phyloP scores from a whole-genome alignment of 805 yeast genomes.

The Nakazawaea populi region DNA sequence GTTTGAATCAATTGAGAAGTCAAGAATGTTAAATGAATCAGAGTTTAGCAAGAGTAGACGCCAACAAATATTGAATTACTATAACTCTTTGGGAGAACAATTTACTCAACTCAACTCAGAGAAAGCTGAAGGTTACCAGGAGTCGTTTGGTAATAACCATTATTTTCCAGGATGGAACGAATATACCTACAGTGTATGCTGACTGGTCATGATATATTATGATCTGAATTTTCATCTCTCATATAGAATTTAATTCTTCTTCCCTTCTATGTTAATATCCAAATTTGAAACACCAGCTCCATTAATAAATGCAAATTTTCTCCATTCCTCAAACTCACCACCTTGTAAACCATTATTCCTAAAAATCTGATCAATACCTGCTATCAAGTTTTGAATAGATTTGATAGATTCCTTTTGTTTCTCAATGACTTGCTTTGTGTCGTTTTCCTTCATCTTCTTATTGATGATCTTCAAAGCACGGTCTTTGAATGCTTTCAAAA shows the following conservation, averaged over 20 bases:
- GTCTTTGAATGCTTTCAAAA: slow-evolving; percentile 21
- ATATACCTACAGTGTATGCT: neutral
- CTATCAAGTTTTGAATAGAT: slow-evolving; percentile 2
- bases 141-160: too few species aligned
- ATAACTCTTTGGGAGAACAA: slow-evolving; percentile 7
- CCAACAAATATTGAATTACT: slow-evolving; percentile 24
- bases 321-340: slow-evolving; percentile 5
- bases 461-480: slow-evolving; percentile 36
- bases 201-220: neutral
- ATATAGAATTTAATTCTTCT: too few species aligned
- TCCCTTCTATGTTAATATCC: too few species aligned
- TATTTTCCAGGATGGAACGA: neutral
- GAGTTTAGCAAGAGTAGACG: slow-evolving; percentile 21
- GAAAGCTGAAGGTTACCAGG: too few species aligned
- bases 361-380: slow-evolving; percentile 1
- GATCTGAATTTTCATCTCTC: too few species aligned
- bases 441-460: slow-evolving; percentile 49
- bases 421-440: slow-evolving; percentile 65
- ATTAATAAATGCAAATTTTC: slow-evolving; percentile 7
- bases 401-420: slow-evolving; percentile 39
- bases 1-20: slow-evolving; percentile 23
- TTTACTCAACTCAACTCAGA: too few species aligned
- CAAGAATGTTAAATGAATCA: slow-evolving; percentile 19
- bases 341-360: neutral
- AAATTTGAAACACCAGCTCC: neutral